A percentile compares a stretch with the other conserved stretches of the same genome.
Conservation (phyloP, 192 early-diverging fungal genomes). For the Linnemannia zychae region DNA sequence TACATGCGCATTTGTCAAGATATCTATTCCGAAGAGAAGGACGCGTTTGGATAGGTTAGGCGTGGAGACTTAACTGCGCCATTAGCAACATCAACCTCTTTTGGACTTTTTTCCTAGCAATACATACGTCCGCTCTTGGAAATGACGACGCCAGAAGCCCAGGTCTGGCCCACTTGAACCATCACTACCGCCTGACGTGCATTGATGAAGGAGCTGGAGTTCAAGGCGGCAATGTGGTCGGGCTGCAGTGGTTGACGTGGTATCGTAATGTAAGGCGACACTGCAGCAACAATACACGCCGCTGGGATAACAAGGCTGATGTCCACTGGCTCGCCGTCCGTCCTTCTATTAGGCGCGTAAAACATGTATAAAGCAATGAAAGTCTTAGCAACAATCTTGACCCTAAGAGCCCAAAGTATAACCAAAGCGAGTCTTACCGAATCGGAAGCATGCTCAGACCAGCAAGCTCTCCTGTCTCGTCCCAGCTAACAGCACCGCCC, state of each 20-base stretch:
- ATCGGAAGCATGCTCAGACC: slow-evolving; percentile 55
- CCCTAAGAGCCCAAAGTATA: not conserved
- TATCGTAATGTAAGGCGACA: slow-evolving; percentile 36
- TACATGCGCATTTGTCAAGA: slow-evolving; percentile 57
- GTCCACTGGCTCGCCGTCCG: slow-evolving; percentile 58
- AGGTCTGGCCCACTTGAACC: slow-evolving; percentile 56
- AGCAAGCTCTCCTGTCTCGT: slow-evolving; percentile 46
- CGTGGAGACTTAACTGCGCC: not conserved
- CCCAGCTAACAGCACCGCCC: slow-evolving; percentile 54
- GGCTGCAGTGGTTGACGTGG: slow-evolving; percentile 30
- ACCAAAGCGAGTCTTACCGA: slow-evolving; percentile 22
- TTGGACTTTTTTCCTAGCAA: not conserved
- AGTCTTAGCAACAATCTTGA: not conserved
- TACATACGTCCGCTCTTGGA: slow-evolving; percentile 57
- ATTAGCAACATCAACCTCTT: too few species aligned
- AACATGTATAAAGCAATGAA: not conserved
- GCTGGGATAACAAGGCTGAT: slow-evolving; percentile 55
- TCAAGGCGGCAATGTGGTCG: slow-evolving; percentile 35
- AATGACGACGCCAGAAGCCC: slow-evolving; percentile 56
- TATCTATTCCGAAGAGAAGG: slow-evolving; percentile 24
- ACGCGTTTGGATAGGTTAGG: not conserved
- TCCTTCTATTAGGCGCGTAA: slow-evolving; percentile 31
- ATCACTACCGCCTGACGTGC: slow-evolving; percentile 55
- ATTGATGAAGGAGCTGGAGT: slow-evolving; percentile 29
- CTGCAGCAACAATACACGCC: slow-evolving; percentile 46